Evolutionary conservation across 208 protist species (phyloP).

Genomic region (Acanthamoeba castellanii): DNA sequence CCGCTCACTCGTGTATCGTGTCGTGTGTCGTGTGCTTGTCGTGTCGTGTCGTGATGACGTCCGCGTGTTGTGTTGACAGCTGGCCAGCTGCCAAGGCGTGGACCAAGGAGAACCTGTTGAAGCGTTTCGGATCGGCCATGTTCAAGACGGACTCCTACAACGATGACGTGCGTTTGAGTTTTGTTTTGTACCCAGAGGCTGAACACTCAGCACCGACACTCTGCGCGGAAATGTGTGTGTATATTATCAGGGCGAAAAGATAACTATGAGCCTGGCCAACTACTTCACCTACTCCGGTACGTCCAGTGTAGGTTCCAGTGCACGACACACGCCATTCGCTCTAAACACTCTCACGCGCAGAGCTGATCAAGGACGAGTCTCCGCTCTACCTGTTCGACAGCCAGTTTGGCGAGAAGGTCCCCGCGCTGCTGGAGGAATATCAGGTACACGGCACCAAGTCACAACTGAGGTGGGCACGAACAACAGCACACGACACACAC

Average conservation of each 20-base stretch:
- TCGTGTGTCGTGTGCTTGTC: not conserved
- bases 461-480: too few species aligned
- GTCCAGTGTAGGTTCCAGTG: not conserved
- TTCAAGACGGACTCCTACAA: conserved; percentile 71
- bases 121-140: conserved; percentile 52
- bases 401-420: conserved; percentile 78
- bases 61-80: not conserved
- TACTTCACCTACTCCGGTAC: conserved; percentile 76
- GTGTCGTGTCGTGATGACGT: not conserved
- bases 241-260: conserved; percentile 65
- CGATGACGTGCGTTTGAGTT: not conserved
- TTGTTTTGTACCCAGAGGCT: too few species aligned
- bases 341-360: not conserved
- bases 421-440: conserved; percentile 51
- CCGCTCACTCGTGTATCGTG: not conserved
- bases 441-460: not conserved
- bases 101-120: conserved; percentile 75
- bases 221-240: too few species aligned
- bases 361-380: conserved; percentile 71
- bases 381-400: conserved; percentile 84
- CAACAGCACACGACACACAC: not conserved
- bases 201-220: too few species aligned
- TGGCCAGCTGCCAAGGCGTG: conserved; percentile 75
- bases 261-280: conserved; percentile 74
- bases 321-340: not conserved